Percentiles rank a stretch among this genome's conserved stretches.
These are phyloP conservation scores for Sodiomyces alkalinus DNA, from an alignment of 2,329 filamentous ascomycete genomes.

Conservation along the genomic window DNA sequence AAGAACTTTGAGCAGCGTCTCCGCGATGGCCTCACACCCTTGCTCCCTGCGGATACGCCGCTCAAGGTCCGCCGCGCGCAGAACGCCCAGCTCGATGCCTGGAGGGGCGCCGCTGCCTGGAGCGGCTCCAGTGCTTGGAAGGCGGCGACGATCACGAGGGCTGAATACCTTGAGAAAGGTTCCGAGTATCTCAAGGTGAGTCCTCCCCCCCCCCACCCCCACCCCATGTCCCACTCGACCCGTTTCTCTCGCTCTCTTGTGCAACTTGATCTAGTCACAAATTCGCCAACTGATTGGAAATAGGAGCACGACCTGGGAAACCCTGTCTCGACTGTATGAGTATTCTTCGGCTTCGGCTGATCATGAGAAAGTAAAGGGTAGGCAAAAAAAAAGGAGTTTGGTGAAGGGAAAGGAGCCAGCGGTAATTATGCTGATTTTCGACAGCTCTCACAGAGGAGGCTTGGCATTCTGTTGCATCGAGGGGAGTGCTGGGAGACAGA, in stretches of 20 bases:
- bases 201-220: conserved; percentile 5
- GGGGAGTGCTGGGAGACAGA: too few species aligned
- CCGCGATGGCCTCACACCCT: conserved; percentile 52
- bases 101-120: conserved; percentile 87
- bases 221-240: neutral
- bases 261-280: neutral
- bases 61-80: conserved; percentile 58
- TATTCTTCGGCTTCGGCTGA: too few species aligned
- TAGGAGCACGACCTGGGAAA: conserved; percentile 56
- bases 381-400: too few species aligned
- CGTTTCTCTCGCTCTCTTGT: neutral
- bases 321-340: conserved; percentile 30
- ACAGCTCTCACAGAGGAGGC: too few species aligned
- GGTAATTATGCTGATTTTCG: too few species aligned
- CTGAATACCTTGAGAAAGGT: conserved; percentile 86
- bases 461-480: too few species aligned
- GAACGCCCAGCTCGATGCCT: conserved; percentile 74
- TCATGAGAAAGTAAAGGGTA: too few species aligned
- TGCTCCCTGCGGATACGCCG: conserved; percentile 53
- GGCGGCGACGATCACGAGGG: conserved; percentile 53
- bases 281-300: conserved; percentile 2
- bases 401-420: too few species aligned
- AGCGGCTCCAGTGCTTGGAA: conserved; percentile 45
- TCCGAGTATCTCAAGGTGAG: conserved; percentile 79
- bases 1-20: conserved; percentile 74